Base-by-base conservation (phyloP, 768 basidiomycete genomes). In the Rhizopogon vinicolor region DNA sequence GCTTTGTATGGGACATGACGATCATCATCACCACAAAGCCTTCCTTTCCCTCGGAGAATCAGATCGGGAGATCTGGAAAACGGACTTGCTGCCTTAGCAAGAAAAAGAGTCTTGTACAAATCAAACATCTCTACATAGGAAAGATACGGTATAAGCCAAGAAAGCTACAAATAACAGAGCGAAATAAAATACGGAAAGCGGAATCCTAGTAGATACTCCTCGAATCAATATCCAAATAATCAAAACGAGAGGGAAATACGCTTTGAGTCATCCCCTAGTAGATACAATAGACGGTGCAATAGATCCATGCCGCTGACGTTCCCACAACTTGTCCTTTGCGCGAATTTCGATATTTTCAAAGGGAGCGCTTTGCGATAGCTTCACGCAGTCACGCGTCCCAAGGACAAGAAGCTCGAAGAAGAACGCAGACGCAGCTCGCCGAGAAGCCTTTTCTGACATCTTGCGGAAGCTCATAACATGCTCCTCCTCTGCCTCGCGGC, bases 401-500 rank as follows among this genome's bases (percentile, higher is more conserved):
- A 99, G 83, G 1, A 98, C 93, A 29, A 99, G 85, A 35, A 98
- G 73, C 70, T 99, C 97, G 67, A 99, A 99, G 79, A 99, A 99
- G 78, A 99, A 98, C 2, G 93, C 86, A 1, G 96, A 85, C 1
- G 96, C 93, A 12, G 94, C 97, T 41, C 93, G 85, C 45, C 91
- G 87, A 9, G 92, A 89, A 12, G 93, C 92, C 77, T 91, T 91
- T 60, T 89, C 79, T 13, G 91, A 79, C 75, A 93, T 79, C 63
- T 82, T 75, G 41, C 81, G 80, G 75, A 98, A 98, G 64, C 87
- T 91, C 62, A 95, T 72, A 8, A 73, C 70, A 68, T 84, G 88
- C 33, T 85, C 84, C 55, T 75, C 76, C 7, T 67, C 70, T 3
- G 75, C 78, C 25, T 78, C 77, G 1, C 72, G 74, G 12, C 72